A percentile compares a stretch with the other conserved stretches of the same genome.
Evolutionary conservation across 1,284 basidiomycete genomes (phyloP).

Genomic region (Marasmius sp.): DNA sequence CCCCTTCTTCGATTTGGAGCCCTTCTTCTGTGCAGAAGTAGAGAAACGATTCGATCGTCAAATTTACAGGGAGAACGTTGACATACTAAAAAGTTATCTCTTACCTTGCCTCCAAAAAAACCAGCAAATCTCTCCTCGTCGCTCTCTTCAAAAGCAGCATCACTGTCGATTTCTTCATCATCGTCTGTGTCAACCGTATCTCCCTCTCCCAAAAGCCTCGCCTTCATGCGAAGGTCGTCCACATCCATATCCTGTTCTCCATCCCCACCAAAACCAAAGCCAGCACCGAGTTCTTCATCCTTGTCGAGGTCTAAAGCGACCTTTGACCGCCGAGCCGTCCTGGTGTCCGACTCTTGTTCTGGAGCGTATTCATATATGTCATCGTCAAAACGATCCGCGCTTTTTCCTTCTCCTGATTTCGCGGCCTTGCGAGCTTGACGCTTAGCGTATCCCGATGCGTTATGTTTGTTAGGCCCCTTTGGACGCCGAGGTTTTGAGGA

Average conservation of each 20-base stretch:
- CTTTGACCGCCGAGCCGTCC: slow-evolving; percentile 53
- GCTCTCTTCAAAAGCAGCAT: slow-evolving; percentile 79
- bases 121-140: slow-evolving; percentile 81
- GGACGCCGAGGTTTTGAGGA: too few species aligned
- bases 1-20: slow-evolving; percentile 18
- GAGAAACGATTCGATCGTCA: background rate
- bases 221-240: slow-evolving; percentile 35
- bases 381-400: slow-evolving; percentile 35
- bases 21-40: slow-evolving; percentile 17
- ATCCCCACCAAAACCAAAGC: slow-evolving; percentile 37
- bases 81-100: slow-evolving; percentile 14
- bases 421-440: slow-evolving; percentile 44
- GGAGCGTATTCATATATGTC: slow-evolving; percentile 63
- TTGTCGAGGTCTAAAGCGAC: slow-evolving; percentile 54
- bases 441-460: slow-evolving; percentile 53
- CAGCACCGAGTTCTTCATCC: slow-evolving; percentile 49
- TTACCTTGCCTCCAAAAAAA: slow-evolving; percentile 55
- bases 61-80: background rate
- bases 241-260: slow-evolving; percentile 34
- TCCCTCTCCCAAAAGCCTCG: slow-evolving; percentile 59
- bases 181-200: slow-evolving; percentile 50
- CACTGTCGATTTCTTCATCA: slow-evolving; percentile 80
- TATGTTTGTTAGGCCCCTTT: slow-evolving; percentile 25
- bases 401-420: slow-evolving; percentile 19
- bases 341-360: slow-evolving; percentile 20